Evolutionary conservation across 176 grass and related monocot species (phyloP), one percentile per base, ranked within the genome.

Genomic region (Panicum miliaceum): DNA sequence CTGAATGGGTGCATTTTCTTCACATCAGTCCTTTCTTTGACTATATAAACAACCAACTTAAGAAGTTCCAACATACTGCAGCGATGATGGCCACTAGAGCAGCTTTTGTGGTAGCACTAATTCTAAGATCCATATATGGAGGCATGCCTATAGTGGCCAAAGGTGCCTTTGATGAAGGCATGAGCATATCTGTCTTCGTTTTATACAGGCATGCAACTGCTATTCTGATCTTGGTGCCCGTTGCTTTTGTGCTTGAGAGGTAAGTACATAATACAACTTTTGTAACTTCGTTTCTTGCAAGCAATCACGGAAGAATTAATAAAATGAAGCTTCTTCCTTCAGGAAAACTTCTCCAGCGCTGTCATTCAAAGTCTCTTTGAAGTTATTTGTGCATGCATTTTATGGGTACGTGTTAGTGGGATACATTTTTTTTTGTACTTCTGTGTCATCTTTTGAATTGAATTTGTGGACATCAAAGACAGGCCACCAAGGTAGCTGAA

Each of bases 281-380:
- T 36, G 27, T 46, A 50, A 52, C 22, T 12, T 78, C 6, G 34
- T 19, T 51, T 7, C 64, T 26, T 26, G 20, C 26, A 48, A 50
- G 8, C 43, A 20, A n/a, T 22, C 46, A 57, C 45, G 48, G n/a
- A 43, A 56, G 35, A n/a, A n/a, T n/a, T n/a, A 40, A 76, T 35
- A 35, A 20, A 77, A 32, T 59, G 19, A 43, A 26, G 5, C 22
- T 77, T 85, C 3, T 34, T 54, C 37, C 18, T 85, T 8, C 64
- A 91, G 89, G 71, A 88, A 91, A 72, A 84, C 45, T 41, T 77
- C 82, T 59, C 81, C 89, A 16, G 63, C 77, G 5, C 57, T 91
- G 36, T 35, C 76, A 34, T 67, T 67, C 57, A 82, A 42, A 43
- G 22, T 78, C 3, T 67, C 41, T 20, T 69, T 88, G 46, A 85